phyloP scores from a whole-genome alignment of 345 rosid genomes.

The Euphorbia pulcherrima region DNA sequence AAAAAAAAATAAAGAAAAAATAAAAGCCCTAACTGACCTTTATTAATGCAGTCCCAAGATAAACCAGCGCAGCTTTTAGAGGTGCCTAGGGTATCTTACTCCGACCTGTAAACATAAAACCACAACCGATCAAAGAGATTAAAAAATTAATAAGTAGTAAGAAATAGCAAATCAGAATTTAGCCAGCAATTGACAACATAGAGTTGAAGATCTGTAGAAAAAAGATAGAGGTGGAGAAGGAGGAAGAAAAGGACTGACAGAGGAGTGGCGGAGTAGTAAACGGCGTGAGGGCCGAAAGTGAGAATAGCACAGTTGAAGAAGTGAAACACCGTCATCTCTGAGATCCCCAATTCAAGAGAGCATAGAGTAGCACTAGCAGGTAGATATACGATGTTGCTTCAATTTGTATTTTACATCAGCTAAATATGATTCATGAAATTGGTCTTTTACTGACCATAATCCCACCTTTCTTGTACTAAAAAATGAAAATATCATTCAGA shows the following conservation, averaged over 20 bases:
- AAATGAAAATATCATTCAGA: no score
- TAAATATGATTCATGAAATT: no score
- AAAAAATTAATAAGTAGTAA: no score
- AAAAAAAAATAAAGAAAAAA: not conserved
- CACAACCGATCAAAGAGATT: not conserved
- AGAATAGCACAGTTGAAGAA: slow-evolving; percentile 99
- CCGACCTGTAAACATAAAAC: slow-evolving; percentile 52
- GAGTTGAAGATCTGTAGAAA: slow-evolving; percentile 5
- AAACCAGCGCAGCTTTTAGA: slow-evolving; percentile 85
- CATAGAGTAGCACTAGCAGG: no score
- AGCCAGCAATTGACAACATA: not conserved
- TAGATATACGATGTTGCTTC: no score
- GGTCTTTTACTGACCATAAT: no score
- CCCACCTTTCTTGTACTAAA: no score
- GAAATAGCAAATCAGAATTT: not conserved
- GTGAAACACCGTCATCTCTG: slow-evolving; percentile 80
- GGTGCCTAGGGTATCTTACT: slow-evolving; percentile 95
- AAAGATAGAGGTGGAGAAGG: not conserved
- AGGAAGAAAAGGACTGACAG: slow-evolving; percentile 37
- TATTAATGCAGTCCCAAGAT: slow-evolving; percentile 80
- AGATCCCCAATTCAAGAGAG: slow-evolving; percentile 4
- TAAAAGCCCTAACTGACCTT: slow-evolving; percentile 52
- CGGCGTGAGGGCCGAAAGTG: slow-evolving; percentile 98
- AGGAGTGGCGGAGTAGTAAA: slow-evolving; percentile 97
- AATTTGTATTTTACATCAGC: no score